These are phyloP conservation scores for Phytophthora hibernalis DNA, from an alignment of 352 stramenopile species.

Conservation along the genomic window DNA sequence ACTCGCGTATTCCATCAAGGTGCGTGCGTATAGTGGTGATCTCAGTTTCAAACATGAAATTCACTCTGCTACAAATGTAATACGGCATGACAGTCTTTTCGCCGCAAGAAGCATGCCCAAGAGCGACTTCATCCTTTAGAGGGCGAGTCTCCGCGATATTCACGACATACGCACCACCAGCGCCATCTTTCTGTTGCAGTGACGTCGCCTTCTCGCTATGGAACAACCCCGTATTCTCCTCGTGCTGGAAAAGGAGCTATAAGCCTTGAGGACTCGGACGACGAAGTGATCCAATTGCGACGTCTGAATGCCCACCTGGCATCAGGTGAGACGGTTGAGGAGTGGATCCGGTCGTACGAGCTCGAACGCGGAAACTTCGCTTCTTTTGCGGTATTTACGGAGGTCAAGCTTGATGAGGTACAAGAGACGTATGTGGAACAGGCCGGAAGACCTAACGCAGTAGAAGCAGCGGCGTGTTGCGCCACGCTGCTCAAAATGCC, in stretches of 20 bases:
- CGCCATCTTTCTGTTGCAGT: slow-evolving; percentile 27
- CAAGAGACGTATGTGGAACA: slow-evolving; percentile 56
- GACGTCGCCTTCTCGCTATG: slow-evolving; percentile 17
- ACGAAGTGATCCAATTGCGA: slow-evolving; percentile 51
- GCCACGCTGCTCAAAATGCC: slow-evolving; percentile 83
- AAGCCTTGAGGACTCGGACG: slow-evolving; percentile 26
- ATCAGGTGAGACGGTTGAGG: slow-evolving; percentile 53
- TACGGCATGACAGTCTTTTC: slow-evolving; percentile 42
- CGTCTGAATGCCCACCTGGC: slow-evolving; percentile 48
- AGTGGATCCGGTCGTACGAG: slow-evolving; percentile 81
- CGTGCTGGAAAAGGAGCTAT: slow-evolving; percentile 7
- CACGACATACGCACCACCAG: slow-evolving; percentile 22
- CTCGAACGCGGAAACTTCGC: slow-evolving; percentile 67
- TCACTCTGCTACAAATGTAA: not conserved
- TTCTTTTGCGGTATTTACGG: slow-evolving; percentile 80
- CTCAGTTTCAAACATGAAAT: not conserved
- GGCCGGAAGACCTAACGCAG: slow-evolving; percentile 64
- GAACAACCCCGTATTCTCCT: slow-evolving; percentile 12
- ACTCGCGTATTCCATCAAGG: slow-evolving; percentile 35
- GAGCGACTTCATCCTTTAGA: slow-evolving; percentile 56
- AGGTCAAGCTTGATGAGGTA: slow-evolving; percentile 84
- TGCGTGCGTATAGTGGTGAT: not conserved
- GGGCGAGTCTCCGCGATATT: slow-evolving; percentile 24
- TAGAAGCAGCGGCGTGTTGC: slow-evolving; percentile 79
- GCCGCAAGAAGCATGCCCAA: slow-evolving; percentile 58